phyloP scores from a whole-genome alignment of 2,329 filamentous ascomycete genomes.

The Lasiodiplodia sp. region DNA sequence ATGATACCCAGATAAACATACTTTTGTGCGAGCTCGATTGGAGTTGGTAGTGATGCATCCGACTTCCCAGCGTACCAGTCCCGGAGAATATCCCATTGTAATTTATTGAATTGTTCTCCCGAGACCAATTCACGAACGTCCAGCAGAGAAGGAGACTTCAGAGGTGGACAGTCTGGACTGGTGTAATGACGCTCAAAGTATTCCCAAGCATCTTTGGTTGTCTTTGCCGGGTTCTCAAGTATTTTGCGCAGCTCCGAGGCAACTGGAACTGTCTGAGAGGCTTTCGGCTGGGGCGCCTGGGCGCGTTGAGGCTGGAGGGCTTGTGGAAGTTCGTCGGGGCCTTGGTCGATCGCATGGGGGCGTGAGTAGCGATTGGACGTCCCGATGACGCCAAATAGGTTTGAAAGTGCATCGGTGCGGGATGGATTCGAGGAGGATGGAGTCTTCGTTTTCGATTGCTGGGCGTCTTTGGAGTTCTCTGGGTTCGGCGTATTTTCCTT shows the following conservation, averaged over 20 bases:
- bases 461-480: too few species aligned
- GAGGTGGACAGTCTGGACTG: slow-evolving; percentile 40
- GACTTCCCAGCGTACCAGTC: slow-evolving; percentile 35
- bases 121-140: slow-evolving; percentile 36
- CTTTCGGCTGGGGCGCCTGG: neutral
- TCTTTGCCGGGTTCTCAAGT: neutral
- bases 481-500: neutral
- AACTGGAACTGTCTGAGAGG: neutral
- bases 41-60: slow-evolving; percentile 31
- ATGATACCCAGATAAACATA: slow-evolving; percentile 42
- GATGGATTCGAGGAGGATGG: neutral
- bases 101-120: slow-evolving; percentile 36
- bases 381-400: slow-evolving; percentile 13
- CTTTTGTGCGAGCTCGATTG: slow-evolving; percentile 39
- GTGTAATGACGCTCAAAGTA: slow-evolving; percentile 40
- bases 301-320: neutral
- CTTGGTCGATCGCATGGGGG: neutral
- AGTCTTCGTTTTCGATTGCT: neutral
- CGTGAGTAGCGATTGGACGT: neutral
- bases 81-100: slow-evolving; percentile 34
- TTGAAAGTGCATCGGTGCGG: slow-evolving; percentile 5
- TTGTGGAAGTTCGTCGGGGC: neutral
- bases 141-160: slow-evolving; percentile 35
- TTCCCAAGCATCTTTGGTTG: slow-evolving; percentile 39
- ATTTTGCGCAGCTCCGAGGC: slow-evolving; percentile 3